Conservation (phyloP, 345 rosid species). For the Populus pruinosa region DNA sequence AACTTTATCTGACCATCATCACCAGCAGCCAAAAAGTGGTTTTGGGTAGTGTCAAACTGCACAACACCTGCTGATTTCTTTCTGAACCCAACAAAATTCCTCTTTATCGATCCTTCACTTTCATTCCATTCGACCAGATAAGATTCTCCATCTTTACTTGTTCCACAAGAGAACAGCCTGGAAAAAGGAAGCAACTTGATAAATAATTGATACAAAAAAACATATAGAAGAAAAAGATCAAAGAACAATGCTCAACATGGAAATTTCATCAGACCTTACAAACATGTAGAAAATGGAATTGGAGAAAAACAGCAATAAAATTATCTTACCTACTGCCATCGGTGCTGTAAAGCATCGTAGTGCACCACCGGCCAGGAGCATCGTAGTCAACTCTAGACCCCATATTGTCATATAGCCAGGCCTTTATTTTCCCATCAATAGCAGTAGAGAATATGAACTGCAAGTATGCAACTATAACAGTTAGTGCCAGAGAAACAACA, state of each 20-base stretch:
- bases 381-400: conserved; percentile 81
- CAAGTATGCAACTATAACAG: conserved; percentile 16
- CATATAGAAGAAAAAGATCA: background rate
- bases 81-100: conserved; percentile 61
- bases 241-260: background rate
- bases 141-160: conserved; percentile 85
- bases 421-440: conserved; percentile 81
- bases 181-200: conserved; percentile 14
- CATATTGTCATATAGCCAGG: conserved; percentile 78
- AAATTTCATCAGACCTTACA: background rate
- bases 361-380: conserved; percentile 79
- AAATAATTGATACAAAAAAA: background rate
- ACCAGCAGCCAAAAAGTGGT: conserved; percentile 86
- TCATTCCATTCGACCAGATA: conserved; percentile 91
- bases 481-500: conserved; percentile 4
- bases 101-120: conserved; percentile 85
- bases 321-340: conserved; percentile 68
- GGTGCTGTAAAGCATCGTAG: conserved; percentile 82
- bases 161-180: conserved; percentile 90
- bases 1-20: conserved; percentile 83
- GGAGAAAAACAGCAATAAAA: background rate
- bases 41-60: conserved; percentile 82
- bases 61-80: conserved; percentile 64
- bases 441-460: conserved; percentile 85
- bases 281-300: background rate